Base-by-base conservation (phyloP, 176 grass and related monocot species). In the Rhynchospora breviuscula region DNA sequence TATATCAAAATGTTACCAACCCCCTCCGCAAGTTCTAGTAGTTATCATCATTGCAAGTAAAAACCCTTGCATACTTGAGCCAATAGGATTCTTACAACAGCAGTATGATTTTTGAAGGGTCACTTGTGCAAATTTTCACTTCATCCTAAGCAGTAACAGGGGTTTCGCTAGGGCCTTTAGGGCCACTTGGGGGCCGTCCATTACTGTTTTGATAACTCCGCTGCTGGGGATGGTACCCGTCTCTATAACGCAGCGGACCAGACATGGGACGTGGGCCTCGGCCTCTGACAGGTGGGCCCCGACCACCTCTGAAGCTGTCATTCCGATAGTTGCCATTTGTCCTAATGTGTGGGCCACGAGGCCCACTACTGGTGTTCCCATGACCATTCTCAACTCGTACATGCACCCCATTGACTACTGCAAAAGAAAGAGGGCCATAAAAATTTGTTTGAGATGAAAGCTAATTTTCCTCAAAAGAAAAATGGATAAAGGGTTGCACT, bases 371-470 rank as follows among this genome's bases (percentile, higher is more conserved):
- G 84, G 60, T 85, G 40, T 87, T 88, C 13, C 88, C 84, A 33
- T 89, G 80, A 56, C 88, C 86, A 31, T 91, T 91, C 56, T 86
- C 62, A 22, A 17, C n/a, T 85, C 26, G 90, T 53, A 85, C 87
- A 54, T 86, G 22, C 2, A 85, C 69, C 64, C 88, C 90, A 89
- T 97, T 87, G 13, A 91, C 85, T 86, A 89, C 90, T 94, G 88
- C 54, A 85, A 86, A 51, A 9, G 5, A 33, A 78, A 83, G 47
- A 14, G 58, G 14, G 53, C 45, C 19, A 22, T 2, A 45, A 81
- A 79, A 8, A 82, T 40, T 68, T 66, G 84, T 62, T 65, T 84
- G 51, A 84, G 52, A 52, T 80, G 51, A 33, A 82, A 69, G 17
- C 17, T 13, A 57, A 23, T 11, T 19, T 45, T 61, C 4, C 53